Base-by-base conservation (phyloP, 2,329 filamentous ascomycete genomes). In the Helotiales sp. region DNA sequence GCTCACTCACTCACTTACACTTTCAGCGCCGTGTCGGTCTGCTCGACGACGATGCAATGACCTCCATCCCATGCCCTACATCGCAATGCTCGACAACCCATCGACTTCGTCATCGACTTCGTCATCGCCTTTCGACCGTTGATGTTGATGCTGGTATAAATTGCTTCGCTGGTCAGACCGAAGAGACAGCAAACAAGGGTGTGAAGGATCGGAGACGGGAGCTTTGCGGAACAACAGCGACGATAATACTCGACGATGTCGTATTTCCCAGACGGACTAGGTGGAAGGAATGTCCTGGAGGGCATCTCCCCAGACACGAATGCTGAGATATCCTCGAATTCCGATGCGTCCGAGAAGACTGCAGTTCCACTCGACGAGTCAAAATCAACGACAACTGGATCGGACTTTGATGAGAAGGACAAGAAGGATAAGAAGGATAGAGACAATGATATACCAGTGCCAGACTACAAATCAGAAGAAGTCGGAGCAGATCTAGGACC, bases 1-100 rank as follows among this genome's bases (percentile, higher is more conserved):
- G n/a, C 17, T 45, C 11, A 34, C 40, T 20, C 17, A 20, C 8
- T 45, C 40, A 20, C 17, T 45, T 10, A 45, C 10, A 2, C 13
- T 20, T 7, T 1, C 6, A 45, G n/a, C 17, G 17, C 20, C 40
- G 30, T 34, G 30, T 34, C 11, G 30, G 5, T 34, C 40, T 40
- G 28, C 15, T 26, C 22, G 34, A 40, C 40, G 13, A 40, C 13
- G n/a, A 28, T 66, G 64, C 28, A 26, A 24, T 61, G n/a, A n/a
- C 57, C 52, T 37, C 61, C 59, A 22, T 8, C 10, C 28, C 24
- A 20, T 45, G 3, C 17, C 20, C 20, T n/a, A 3, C 52, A 28
- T 62, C 62, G 63, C 58, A 45, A 68, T 68, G 66, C 58, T 52
- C 40, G 40, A 65, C 55, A 28, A 62, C 61, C n/a, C n/a, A n/a